Evolutionary conservation across 2,329 filamentous ascomycete species (phyloP), one percentile per base, ranked within the genome.

Genomic region (Neonectria faginata): DNA sequence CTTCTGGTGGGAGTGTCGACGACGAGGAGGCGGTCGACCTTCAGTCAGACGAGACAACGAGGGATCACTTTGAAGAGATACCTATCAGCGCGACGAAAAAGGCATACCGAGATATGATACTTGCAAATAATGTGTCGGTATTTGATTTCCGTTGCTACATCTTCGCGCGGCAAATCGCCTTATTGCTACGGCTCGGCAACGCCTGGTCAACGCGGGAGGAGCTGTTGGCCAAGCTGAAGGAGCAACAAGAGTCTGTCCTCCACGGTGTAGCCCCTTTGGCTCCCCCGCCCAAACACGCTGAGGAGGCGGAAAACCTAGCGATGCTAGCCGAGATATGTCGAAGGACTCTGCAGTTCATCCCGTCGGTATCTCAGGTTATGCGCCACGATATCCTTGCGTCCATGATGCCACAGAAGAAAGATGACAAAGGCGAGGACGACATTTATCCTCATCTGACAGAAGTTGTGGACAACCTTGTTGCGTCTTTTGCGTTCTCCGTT

Each of bases 141-240:
- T 97, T 98, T 75, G 96, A 99, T 78, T 98, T 99, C 77, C 87
- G 93, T 54, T 93, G 92, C 71, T 99, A 99, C 77, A 89, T 99
- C 12, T 99, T 98, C 77, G 90, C 93, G 3, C 88, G 96, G 25
- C 95, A 99, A 73, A 88, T 97, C 67, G 88, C 91, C 3, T 81
- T 99, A 1, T 84, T 98, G 1, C 84, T 97, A 12, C 88, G 94
- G 5, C 85, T 97, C 1, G 94, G 92, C n/a, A 96, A 95, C 74
- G 88, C 88, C 0, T 86, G 81, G 78, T 89, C 87, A 2, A 87
- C 88, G 0, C 79, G 86, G 41, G 88, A 90, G 69, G 88, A 91
- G 72, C 80, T 91, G 0, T 76, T 90, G 1, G 84, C 84, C 10
- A 89, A 88, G 74, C 80, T 91, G 8, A 87, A 85, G 68, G 87